Conservation (phyloP, 805 yeast species). For the Starmerella sp. region DNA sequence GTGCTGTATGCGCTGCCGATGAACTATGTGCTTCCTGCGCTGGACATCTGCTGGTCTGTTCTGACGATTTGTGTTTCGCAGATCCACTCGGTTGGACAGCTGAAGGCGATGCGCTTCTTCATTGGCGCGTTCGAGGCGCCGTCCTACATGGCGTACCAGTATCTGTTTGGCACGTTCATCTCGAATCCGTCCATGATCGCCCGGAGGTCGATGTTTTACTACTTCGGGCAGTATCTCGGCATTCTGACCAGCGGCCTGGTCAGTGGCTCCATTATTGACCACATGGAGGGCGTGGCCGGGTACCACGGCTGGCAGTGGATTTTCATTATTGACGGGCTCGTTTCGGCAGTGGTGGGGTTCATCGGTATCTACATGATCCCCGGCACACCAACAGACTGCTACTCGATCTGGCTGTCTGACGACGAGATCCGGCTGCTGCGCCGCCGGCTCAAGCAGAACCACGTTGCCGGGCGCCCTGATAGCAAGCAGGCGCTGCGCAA, state of each 20-base stretch:
- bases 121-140: conserved; percentile 62
- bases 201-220: conserved; percentile 52
- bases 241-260: conserved; percentile 50
- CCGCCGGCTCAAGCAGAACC: conserved; percentile 28
- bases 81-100: conserved; percentile 38
- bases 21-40: conserved; percentile 40
- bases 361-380: conserved; percentile 48
- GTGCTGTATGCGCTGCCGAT: conserved; percentile 46
- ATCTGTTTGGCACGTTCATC: conserved; percentile 41
- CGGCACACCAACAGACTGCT: conserved; percentile 52
- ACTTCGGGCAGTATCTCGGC: conserved; percentile 54
- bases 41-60: conserved; percentile 59
- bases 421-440: conserved; percentile 47
- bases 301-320: conserved; percentile 64
- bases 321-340: conserved; percentile 52
- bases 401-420: conserved; percentile 42
- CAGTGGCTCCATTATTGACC: conserved; percentile 43
- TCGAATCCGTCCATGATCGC: conserved; percentile 44
- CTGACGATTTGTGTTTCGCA: conserved; percentile 48
- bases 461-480: conserved; percentile 16
- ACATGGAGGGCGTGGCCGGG: conserved; percentile 42
- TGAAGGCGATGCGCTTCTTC: conserved; percentile 54
- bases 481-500: conserved; percentile 16
- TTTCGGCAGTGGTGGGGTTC: conserved; percentile 48
- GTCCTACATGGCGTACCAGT: conserved; percentile 41